A percentile compares a stretch with the other conserved stretches of the same genome.
phyloP scores from a whole-genome alignment of 2,329 filamentous ascomycete genomes.

The Tympanopsis confertula region DNA sequence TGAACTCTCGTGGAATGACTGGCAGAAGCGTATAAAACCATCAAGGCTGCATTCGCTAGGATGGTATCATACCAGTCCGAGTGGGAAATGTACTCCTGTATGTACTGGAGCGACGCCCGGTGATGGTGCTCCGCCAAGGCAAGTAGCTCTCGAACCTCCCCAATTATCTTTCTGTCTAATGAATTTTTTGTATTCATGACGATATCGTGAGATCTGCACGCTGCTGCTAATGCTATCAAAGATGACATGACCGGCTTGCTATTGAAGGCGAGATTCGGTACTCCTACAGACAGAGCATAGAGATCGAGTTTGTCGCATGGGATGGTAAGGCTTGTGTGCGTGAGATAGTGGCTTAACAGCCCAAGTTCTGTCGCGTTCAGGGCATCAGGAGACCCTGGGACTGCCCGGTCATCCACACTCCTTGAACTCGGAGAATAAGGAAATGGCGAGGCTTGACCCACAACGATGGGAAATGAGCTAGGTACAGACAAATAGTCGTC shows the following conservation, averaged over 20 bases:
- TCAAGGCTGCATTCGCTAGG: slow-evolving; percentile 25
- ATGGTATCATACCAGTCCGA: slow-evolving; percentile 18
- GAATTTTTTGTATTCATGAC: slow-evolving; percentile 1
- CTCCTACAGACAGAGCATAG: slow-evolving; percentile 25
- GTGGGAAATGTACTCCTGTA: slow-evolving; percentile 18
- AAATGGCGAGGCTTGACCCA: slow-evolving; percentile 1
- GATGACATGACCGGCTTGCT: slow-evolving; percentile 27
- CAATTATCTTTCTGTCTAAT: slow-evolving; percentile 4
- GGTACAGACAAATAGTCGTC: slow-evolving; percentile 4
- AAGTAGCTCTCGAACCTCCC: slow-evolving; percentile 4
- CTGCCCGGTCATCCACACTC: background rate
- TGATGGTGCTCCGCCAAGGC: slow-evolving; percentile 23
- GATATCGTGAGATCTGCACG: slow-evolving; percentile 22
- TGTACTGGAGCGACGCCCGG: slow-evolving; percentile 20
- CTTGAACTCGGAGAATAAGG: slow-evolving; percentile 4
- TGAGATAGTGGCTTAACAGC: slow-evolving; percentile 26
- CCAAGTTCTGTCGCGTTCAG: slow-evolving; percentile 18
- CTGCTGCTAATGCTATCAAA: slow-evolving; percentile 25
- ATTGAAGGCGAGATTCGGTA: slow-evolving; percentile 26
- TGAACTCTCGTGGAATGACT: slow-evolving; percentile 23
- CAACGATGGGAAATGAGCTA: background rate
- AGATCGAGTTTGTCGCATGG: slow-evolving; percentile 23
- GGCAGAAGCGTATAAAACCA: slow-evolving; percentile 26
- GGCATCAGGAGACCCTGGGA: background rate
- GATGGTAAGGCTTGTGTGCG: slow-evolving; percentile 23